These are phyloP conservation scores for Falciphora oryzae DNA, from an alignment of 2,329 filamentous ascomycete genomes.

Conservation along the genomic window DNA sequence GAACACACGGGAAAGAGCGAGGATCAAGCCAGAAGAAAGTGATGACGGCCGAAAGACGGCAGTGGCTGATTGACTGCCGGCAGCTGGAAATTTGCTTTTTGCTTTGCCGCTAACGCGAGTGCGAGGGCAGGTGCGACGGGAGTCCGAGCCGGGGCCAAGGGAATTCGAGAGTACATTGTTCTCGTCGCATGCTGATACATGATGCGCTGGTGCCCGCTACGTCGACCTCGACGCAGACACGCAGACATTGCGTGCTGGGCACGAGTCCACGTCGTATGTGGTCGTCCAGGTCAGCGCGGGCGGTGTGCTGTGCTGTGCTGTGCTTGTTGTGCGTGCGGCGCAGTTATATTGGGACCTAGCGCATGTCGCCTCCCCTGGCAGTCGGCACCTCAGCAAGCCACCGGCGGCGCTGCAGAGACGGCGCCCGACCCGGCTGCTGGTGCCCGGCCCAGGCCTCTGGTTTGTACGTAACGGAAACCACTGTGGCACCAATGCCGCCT, in stretches of 20 bases:
- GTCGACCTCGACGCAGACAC: neutral
- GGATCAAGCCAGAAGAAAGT: neutral
- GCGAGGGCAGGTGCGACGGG: neutral
- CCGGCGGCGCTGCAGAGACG: neutral
- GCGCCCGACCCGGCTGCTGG: neutral
- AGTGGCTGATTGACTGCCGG: neutral
- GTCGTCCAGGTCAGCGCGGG: neutral
- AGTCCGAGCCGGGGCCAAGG: neutral
- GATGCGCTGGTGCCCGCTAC: neutral
- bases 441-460: neutral
- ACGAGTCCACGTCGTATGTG: neutral
- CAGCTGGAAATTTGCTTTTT: neutral
- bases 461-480: neutral
- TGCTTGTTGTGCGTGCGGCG: too few relatives aligned
- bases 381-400: neutral
- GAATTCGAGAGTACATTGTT: neutral
- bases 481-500: neutral
- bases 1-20: neutral
- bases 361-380: too few relatives aligned
- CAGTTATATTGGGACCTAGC: neutral
- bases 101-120: neutral
- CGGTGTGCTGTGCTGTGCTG: neutral
- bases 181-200: neutral
- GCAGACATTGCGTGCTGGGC: neutral
- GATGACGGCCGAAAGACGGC: neutral